These are phyloP conservation scores for Oryza coarctata DNA, from an alignment of 176 grass and related monocot species.

Conservation along the genomic window DNA sequence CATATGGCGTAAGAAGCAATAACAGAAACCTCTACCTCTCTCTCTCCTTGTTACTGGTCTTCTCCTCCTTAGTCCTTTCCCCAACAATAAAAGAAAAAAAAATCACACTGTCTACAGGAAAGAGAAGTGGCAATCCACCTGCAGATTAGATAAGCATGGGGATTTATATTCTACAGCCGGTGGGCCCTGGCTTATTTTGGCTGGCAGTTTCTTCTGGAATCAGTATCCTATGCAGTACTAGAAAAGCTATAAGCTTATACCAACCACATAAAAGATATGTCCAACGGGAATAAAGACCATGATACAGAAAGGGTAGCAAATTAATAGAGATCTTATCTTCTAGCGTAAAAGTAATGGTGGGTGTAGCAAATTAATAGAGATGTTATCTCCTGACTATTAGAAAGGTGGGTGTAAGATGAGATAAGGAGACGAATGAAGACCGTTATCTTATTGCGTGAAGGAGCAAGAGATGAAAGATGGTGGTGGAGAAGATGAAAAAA, in stretches of 20 bases:
- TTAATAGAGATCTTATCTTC: background rate
- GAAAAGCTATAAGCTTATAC: background rate
- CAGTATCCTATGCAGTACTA: constrained; percentile 13
- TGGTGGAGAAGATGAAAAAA: no score
- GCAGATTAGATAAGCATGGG: constrained; percentile 36
- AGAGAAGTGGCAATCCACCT: constrained; percentile 22
- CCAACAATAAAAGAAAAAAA: background rate
- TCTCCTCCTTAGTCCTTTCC: background rate
- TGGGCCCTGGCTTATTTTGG: constrained; percentile 34
- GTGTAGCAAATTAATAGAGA: no score
- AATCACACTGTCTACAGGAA: constrained; percentile 17
- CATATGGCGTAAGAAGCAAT: constrained; percentile 27
- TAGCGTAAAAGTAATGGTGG: background rate
- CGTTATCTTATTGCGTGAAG: no score
- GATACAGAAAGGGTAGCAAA: background rate
- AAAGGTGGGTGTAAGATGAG: no score
- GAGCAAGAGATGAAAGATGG: no score
- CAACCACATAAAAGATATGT: constrained; percentile 2
- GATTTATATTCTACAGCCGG: constrained; percentile 41
- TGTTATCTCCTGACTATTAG: no score
- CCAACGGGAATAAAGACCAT: background rate
- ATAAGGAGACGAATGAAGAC: no score
- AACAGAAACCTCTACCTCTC: constrained; percentile 12
- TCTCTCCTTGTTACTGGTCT: constrained; percentile 3
- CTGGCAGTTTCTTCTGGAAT: background rate